Evolutionary conservation across 768 basidiomycete species (phyloP).

Genomic region (Tylopilus felleus): DNA sequence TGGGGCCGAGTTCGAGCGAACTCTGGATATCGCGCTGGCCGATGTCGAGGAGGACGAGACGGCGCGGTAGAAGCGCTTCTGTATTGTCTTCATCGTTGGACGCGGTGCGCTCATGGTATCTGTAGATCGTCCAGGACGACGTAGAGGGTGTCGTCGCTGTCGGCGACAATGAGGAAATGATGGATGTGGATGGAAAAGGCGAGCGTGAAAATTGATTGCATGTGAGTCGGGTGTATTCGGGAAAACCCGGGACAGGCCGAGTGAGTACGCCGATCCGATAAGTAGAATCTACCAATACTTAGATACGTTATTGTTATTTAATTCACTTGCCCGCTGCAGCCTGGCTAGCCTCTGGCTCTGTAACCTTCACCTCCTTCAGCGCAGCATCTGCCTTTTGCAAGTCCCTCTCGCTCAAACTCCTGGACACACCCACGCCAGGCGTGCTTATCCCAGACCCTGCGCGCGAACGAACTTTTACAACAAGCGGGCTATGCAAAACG

Average conservation of each 20-base stretch:
- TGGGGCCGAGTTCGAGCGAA: constrained; percentile 43
- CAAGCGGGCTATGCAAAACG: constrained; percentile 59
- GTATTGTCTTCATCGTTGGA: constrained; percentile 46
- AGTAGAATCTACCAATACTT: background rate
- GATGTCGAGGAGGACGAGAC: constrained; percentile 27
- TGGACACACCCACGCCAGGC: constrained; percentile 77
- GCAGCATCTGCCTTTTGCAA: constrained; percentile 85
- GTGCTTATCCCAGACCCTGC: constrained; percentile 80
- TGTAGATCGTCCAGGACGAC: background rate
- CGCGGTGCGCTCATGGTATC: constrained; percentile 35
- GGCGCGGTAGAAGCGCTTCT: constrained; percentile 48
- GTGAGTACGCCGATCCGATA: too few relatives aligned
- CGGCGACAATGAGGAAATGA: constrained; percentile 2
- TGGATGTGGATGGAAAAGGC: background rate
- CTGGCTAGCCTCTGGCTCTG: too few relatives aligned
- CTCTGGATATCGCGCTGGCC: constrained; percentile 33
- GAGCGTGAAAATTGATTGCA: background rate
- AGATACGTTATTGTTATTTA: too few relatives aligned
- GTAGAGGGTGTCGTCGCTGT: constrained; percentile 13
- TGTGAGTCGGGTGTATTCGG: constrained; percentile 6
- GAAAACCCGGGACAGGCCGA: constrained; percentile 15
- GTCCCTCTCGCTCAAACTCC: constrained; percentile 84
- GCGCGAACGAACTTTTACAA: constrained; percentile 86
- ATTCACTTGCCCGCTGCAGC: background rate
- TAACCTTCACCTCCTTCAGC: constrained; percentile 38